A percentile compares a stretch with the other conserved stretches of the same genome.
These are phyloP conservation scores for Acacia confusa DNA, from an alignment of 306 rosid genomes.

Conservation along the genomic window DNA sequence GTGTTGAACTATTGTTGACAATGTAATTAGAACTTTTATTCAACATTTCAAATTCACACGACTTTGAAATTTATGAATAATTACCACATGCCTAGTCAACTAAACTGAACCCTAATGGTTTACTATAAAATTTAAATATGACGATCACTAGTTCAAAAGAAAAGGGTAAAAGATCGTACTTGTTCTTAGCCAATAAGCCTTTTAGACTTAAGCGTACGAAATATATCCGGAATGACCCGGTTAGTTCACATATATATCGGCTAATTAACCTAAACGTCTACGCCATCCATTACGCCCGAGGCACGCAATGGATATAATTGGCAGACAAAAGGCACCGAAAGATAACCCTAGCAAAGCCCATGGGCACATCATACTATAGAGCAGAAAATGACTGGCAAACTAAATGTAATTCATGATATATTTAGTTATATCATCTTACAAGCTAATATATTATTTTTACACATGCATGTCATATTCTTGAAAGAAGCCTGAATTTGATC, in stretches of 20 bases:
- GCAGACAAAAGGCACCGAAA: neutral
- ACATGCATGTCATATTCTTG: neutral
- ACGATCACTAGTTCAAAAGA: neutral
- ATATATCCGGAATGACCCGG: neutral
- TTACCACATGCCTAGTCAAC: neutral
- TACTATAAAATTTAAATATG: neutral
- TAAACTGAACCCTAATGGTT: neutral
- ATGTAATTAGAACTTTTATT: neutral
- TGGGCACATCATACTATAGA: neutral
- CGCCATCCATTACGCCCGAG: slow-evolving; percentile 1
- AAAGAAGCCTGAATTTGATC: neutral
- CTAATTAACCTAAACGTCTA: slow-evolving; percentile 24
- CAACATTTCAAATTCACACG: neutral
- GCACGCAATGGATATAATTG: slow-evolving; percentile 8
- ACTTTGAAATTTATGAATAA: neutral
- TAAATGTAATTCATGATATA: neutral
- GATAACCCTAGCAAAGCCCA: neutral
- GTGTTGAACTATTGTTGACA: neutral
- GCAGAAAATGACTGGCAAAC: neutral
- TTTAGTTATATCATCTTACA: neutral
- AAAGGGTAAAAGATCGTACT: neutral
- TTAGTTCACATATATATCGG: neutral
- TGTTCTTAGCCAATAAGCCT: neutral
- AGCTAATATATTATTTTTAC: neutral
- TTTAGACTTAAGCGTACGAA: neutral